These are phyloP conservation scores for Cucumis cinereus DNA, from an alignment of 306 rosid genomes.

Conservation along the genomic window DNA sequence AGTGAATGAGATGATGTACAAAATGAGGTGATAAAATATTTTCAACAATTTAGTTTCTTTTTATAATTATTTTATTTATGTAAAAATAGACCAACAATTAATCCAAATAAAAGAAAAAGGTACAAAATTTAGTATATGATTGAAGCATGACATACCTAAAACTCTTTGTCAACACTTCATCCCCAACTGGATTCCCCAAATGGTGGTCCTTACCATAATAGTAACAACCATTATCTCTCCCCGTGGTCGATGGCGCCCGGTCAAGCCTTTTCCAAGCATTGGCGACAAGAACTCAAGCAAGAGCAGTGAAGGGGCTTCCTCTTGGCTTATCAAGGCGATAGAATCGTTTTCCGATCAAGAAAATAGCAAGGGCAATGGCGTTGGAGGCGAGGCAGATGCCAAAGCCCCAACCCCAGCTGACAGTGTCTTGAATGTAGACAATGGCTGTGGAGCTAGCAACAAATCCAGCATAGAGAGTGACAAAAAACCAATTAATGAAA, in stretches of 20 bases:
- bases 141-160: slow-evolving; percentile 24
- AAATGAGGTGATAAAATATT: no score
- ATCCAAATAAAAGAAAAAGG: background rate
- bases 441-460: slow-evolving; percentile 14
- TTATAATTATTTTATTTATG: background rate
- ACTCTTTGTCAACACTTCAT: slow-evolving; percentile 13
- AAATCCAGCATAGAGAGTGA: slow-evolving; percentile 17
- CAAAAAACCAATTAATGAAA: slow-evolving; percentile 30
- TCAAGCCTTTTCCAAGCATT: slow-evolving; percentile 14
- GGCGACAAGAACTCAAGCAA: slow-evolving; percentile 26
- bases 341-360: slow-evolving; percentile 21
- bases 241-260: background rate
- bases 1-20: no score
- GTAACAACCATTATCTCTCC: background rate
- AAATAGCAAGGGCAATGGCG: background rate
- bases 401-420: slow-evolving; percentile 33
- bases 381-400: slow-evolving; percentile 13
- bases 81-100: background rate
- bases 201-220: slow-evolving; percentile 1
- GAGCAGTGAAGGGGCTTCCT: slow-evolving; percentile 26
- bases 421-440: slow-evolving; percentile 22
- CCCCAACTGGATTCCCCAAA: background rate
- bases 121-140: background rate
- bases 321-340: slow-evolving; percentile 20
- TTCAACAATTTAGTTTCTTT: no score